phyloP scores from a whole-genome alignment of 1,284 basidiomycete genomes.

The Phaffia rhodozyma region DNA sequence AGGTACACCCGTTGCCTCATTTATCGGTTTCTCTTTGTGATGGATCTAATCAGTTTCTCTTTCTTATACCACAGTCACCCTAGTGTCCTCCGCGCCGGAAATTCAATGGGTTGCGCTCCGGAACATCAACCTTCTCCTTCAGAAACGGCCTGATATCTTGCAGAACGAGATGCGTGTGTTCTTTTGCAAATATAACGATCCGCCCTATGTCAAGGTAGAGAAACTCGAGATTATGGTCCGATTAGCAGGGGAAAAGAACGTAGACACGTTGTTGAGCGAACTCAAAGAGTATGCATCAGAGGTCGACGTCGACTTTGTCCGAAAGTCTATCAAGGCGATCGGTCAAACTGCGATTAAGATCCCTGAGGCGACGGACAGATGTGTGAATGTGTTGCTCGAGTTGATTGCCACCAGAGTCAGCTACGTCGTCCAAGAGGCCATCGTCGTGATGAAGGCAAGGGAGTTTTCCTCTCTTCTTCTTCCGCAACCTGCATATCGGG shows the following conservation, averaged over 20 bases:
- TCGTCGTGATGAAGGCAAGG: constrained; percentile 89
- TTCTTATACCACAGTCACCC: constrained; percentile 36
- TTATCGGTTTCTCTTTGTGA: not conserved
- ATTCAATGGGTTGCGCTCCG: constrained; percentile 94
- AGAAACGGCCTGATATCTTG: constrained; percentile 78
- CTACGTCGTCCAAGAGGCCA: constrained; percentile 96
- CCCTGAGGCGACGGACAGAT: constrained; percentile 79
- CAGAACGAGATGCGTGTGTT: constrained; percentile 96
- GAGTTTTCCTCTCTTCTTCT: not conserved
- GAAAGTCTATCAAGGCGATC: constrained; percentile 86
- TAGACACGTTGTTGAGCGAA: constrained; percentile 87
- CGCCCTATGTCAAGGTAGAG: constrained; percentile 94
- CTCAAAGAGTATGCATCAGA: constrained; percentile 97
- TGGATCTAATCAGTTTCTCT: no score
- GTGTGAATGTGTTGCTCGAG: constrained; percentile 83
- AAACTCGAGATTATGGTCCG: constrained; percentile 98
- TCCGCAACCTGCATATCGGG: not conserved
- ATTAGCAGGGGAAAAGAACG: constrained; percentile 79
- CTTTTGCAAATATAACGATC: constrained; percentile 99
- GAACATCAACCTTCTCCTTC: constrained; percentile 91
- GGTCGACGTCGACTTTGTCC: constrained; percentile 96
- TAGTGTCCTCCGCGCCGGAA: constrained; percentile 48
- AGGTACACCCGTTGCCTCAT: constrained; percentile 42
- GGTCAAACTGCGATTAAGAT: constrained; percentile 96
- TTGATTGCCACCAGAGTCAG: constrained; percentile 84